Evolutionary conservation across 768 basidiomycete species (phyloP), one percentile per base, ranked within the genome.

Genomic region (Galerina sulciceps): DNA sequence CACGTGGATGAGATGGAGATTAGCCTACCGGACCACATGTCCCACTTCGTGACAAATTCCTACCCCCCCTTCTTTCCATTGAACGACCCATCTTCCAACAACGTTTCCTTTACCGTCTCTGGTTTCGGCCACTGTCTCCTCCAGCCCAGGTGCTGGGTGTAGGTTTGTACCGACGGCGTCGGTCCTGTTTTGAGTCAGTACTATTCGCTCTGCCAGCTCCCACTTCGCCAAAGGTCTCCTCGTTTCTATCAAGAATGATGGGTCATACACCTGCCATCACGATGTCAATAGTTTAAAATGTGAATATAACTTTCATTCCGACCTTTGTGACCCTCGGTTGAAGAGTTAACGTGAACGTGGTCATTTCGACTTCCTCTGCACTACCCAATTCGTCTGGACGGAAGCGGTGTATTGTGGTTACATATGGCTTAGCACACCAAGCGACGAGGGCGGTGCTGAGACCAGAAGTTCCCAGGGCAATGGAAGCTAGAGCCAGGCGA

Each of bases 121-220:
- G 2, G 90, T 93, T 72, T 93, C 92, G 13, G 93, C 93, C 1
- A 93, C 81, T 0, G 92, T 92, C 73, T 94, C 91, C 64, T 91
- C 86, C 57, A 74, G 65, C 3, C 86, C 87, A 0, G 80, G 75
- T 15, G 58, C 57, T 23, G 74, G 69, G 41, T 66, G 69, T 23
- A 72, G 73, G 44, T 72, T 71, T 23, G 65, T 60, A 2, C 67
- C 67, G 40, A 69, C 70, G 1, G 65, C 62, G 42, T 71, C 69
- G 18, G 66, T 58, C 4, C 72, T 65, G 60, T 79, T 77, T 15
- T 76, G 68, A 6, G 84, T 78, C 0, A 88, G 73, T 48, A 79
- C 70, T 31, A 92, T 75, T 20, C 66, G 75, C 42, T 77, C 70
- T 20, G 88, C 85, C 22, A 94, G 82, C 68, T 91, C 88, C 91